A percentile compares a stretch with the other conserved stretches of the same genome.
These are phyloP conservation scores for Prunus kanzakura DNA, from an alignment of 306 rosid genomes.

Conservation along the genomic window DNA sequence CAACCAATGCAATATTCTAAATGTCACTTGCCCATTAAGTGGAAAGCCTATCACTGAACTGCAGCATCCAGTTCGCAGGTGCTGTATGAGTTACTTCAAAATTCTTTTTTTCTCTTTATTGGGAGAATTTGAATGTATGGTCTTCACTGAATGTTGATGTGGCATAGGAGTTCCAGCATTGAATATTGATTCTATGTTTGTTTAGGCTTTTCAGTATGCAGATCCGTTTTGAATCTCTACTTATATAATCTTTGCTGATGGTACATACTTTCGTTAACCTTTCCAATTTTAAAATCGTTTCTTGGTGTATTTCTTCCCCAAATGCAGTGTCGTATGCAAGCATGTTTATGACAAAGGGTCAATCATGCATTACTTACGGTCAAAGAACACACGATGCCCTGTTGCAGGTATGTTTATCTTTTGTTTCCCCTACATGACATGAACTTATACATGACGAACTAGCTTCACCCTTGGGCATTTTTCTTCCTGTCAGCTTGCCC, in stretches of 20 bases:
- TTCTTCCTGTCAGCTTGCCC: slow-evolving; percentile 64
- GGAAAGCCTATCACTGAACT: slow-evolving; percentile 80
- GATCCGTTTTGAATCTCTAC: background rate
- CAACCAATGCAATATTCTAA: slow-evolving; percentile 65
- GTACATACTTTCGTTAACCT: background rate
- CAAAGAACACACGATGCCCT: slow-evolving; percentile 52
- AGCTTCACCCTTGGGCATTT: slow-evolving; percentile 11
- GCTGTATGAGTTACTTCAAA: slow-evolving; percentile 14
- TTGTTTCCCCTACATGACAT: background rate
- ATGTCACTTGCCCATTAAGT: slow-evolving; percentile 68
- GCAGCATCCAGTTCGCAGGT: slow-evolving; percentile 86
- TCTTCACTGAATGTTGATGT: background rate
- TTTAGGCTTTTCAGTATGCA: background rate
- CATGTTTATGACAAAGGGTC: slow-evolving; percentile 68
- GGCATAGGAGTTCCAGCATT: background rate
- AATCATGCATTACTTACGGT: slow-evolving; percentile 44
- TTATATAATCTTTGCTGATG: background rate
- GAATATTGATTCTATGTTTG: background rate
- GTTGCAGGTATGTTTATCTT: slow-evolving; percentile 53
- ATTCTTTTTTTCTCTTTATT: background rate
- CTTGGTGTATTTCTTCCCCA: slow-evolving; percentile 21
- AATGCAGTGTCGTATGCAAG: slow-evolving; percentile 67
- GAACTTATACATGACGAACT: background rate
- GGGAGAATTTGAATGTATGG: background rate
- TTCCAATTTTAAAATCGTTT: background rate